These are phyloP conservation scores for Russula ochroleuca DNA, from an alignment of 768 basidiomycete genomes.

Conservation along the genomic window DNA sequence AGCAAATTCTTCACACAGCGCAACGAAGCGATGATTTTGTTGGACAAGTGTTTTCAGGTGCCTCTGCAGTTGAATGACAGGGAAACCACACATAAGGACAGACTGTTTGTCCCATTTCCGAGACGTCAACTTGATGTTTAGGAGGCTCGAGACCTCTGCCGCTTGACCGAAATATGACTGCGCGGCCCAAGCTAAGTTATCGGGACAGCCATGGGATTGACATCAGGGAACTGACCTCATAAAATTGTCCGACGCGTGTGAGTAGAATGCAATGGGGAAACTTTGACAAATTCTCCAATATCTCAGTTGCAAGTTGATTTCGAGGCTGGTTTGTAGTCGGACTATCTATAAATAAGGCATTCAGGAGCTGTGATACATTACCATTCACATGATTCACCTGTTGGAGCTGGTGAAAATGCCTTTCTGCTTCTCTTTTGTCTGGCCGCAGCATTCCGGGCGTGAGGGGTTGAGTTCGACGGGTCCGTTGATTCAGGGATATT, in stretches of 20 bases:
- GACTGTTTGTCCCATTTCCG: constrained; percentile 66
- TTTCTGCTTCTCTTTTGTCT: constrained; percentile 3
- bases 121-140: constrained; percentile 80
- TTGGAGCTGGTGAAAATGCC: neutral
- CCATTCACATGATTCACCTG: constrained; percentile 2
- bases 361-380: neutral
- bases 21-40: constrained; percentile 78
- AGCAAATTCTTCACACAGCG: constrained; percentile 90
- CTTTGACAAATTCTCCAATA: constrained; percentile 61
- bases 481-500: neutral
- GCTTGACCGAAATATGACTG: constrained; percentile 97
- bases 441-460: neutral
- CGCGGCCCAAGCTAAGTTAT: neutral
- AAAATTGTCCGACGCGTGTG: constrained; percentile 92
- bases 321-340: constrained; percentile 16
- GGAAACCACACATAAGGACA: constrained; percentile 89
- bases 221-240: constrained; percentile 59
- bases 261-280: constrained; percentile 89
- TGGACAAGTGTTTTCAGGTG: constrained; percentile 84
- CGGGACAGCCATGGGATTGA: neutral
- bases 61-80: constrained; percentile 77
- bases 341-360: constrained; percentile 5
- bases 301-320: constrained; percentile 62
- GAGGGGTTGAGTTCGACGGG: neutral
- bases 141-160: constrained; percentile 62